Conservation (phyloP, 140 eudicot species). For the Bidens hawaiensis region DNA sequence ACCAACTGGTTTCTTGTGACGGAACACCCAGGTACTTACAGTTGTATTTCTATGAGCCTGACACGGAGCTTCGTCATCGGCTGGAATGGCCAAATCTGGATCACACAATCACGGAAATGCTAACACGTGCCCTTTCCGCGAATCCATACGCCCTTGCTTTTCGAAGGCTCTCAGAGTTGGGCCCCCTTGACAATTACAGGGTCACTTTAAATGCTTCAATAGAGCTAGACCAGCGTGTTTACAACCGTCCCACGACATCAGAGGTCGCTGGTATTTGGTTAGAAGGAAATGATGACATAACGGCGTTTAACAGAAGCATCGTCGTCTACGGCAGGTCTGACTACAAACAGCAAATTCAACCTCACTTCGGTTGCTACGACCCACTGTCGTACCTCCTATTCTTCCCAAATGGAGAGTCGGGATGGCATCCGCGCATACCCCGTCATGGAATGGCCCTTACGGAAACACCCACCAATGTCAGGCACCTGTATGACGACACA, state of each 20-base stretch:
- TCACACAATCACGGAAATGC: not conserved
- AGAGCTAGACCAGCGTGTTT: not conserved
- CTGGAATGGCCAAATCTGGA: not conserved
- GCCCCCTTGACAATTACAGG: not conserved
- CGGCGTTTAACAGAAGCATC: too few species aligned
- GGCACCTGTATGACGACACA: too few species aligned
- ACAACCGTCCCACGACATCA: not conserved
- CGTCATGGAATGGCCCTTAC: too few species aligned
- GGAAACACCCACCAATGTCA: too few species aligned
- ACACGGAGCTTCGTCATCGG: not conserved
- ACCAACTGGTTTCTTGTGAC: too few species aligned
- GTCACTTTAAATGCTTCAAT: not conserved
- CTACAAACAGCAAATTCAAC: not conserved
- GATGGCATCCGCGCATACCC: not conserved
- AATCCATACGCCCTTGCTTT: not conserved
- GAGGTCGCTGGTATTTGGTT: too few species aligned
- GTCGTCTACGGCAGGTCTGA: not conserved
- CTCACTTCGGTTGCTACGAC: too few species aligned
- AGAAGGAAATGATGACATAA: too few species aligned
- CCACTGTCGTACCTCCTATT: not conserved
- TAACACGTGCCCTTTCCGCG: not conserved
- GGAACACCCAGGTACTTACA: too few species aligned
- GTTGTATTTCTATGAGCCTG: not conserved
- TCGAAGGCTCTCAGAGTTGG: not conserved
- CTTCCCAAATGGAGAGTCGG: not conserved